Evolutionary conservation across 352 stramenopile genomes (phyloP).

Genomic region (Globisporangium irregulare): DNA sequence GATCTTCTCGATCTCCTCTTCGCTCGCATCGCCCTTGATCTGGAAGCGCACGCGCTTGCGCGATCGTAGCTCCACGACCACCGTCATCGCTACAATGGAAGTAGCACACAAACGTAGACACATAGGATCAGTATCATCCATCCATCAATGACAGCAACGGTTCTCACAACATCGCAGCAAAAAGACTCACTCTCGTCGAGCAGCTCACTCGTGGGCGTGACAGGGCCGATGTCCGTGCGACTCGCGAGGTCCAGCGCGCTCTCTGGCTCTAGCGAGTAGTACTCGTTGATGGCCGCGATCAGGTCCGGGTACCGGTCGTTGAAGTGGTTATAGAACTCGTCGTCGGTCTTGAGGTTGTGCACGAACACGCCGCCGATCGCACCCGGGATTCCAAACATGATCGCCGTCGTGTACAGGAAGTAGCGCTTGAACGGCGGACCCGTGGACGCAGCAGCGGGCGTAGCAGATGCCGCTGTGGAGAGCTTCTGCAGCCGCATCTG

Average conservation of each 20-base stretch:
- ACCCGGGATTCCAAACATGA: slow-evolving; percentile 78
- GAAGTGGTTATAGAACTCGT: slow-evolving; percentile 85
- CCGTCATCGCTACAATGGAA: slow-evolving; percentile 40
- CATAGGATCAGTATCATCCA: slow-evolving; percentile 1
- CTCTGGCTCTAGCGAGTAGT: slow-evolving; percentile 56
- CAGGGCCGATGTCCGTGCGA: slow-evolving; percentile 68
- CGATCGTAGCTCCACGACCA: slow-evolving; percentile 60
- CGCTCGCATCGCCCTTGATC: slow-evolving; percentile 47
- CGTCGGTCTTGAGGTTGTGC: slow-evolving; percentile 80
- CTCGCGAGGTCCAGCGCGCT: slow-evolving; percentile 32
- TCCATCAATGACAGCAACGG: neutral
- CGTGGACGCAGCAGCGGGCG: neutral
- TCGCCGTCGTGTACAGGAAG: slow-evolving; percentile 69
- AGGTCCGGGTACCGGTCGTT: slow-evolving; percentile 80
- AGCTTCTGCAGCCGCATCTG: slow-evolving; percentile 15
- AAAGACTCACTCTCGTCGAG: slow-evolving; percentile 62
- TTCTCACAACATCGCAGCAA: neutral
- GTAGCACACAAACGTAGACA: neutral
- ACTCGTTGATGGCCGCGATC: slow-evolving; percentile 60
- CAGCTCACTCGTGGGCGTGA: slow-evolving; percentile 49
- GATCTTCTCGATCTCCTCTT: slow-evolving; percentile 61
- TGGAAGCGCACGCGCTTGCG: slow-evolving; percentile 53
- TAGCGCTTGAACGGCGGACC: slow-evolving; percentile 65
- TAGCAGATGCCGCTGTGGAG: slow-evolving; percentile 10
- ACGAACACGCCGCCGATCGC: slow-evolving; percentile 66